Conservation (phyloP, 2,329 filamentous ascomycete genomes). For the Clonostachys rhizophaga region DNA sequence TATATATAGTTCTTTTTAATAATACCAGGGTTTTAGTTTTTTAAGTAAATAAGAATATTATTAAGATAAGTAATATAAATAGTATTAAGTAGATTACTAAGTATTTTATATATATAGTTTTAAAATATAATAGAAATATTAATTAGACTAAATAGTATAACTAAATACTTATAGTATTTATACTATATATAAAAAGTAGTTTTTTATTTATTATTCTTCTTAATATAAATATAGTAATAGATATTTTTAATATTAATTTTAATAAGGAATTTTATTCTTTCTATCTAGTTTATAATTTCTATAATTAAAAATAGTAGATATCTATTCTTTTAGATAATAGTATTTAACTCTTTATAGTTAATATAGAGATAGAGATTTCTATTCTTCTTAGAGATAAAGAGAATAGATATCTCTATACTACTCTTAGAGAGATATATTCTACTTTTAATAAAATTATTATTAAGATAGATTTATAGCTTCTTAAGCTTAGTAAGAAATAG, state of each 20-base stretch:
- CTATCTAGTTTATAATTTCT: background rate
- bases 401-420: background rate
- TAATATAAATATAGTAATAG: background rate
- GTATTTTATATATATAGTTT: background rate
- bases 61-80: too few relatives aligned
- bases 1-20: too few relatives aligned
- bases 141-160: background rate
- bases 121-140: background rate
- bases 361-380: background rate
- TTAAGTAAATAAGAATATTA: too few relatives aligned
- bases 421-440: background rate
- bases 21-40: too few relatives aligned
- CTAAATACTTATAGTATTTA: background rate
- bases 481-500: background rate
- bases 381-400: background rate
- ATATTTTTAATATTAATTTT: background rate
- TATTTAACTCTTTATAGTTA: background rate
- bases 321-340: constrained; percentile 1
- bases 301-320: background rate
- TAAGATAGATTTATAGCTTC: background rate
- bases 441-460: background rate
- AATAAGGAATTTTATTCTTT: background rate
- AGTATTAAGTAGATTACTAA: too few relatives aligned
- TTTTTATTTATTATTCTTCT: background rate
- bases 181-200: background rate